Conservation (phyloP, 2,329 filamentous ascomycete genomes). For the Zymoseptoria crescenta region DNA sequence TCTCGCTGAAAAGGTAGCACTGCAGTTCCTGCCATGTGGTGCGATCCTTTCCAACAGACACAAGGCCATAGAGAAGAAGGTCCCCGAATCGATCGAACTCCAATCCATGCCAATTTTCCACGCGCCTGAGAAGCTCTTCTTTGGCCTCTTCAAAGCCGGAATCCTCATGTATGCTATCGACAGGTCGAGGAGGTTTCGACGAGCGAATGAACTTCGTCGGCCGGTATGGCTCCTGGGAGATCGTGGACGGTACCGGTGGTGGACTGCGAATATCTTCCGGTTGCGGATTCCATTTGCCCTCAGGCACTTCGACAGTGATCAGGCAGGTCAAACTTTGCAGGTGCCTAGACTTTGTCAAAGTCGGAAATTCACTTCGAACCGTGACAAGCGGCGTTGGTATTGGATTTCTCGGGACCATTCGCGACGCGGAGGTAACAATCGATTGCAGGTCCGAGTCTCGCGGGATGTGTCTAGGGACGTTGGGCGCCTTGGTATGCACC, state of each 20-base stretch:
- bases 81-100: constrained; percentile 92
- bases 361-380: constrained; percentile 93
- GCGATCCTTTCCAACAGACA: constrained; percentile 92
- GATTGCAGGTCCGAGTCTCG: constrained; percentile 95
- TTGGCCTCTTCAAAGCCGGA: constrained; percentile 70
- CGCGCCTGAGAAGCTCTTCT: constrained; percentile 73
- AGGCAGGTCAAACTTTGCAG: constrained; percentile 93
- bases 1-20: constrained; percentile 94
- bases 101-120: constrained; percentile 97
- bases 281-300: constrained; percentile 82
- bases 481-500: not conserved
- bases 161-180: constrained; percentile 56
- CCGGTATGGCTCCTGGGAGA: constrained; percentile 44
- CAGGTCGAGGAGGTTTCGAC: constrained; percentile 33
- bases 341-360: constrained; percentile 80
- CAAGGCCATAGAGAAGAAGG: constrained; percentile 76
- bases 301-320: constrained; percentile 86
- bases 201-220: constrained; percentile 46
- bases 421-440: constrained; percentile 71
- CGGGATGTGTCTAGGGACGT: constrained; percentile 44
- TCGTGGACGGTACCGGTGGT: constrained; percentile 40
- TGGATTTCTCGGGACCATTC: constrained; percentile 58
- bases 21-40: constrained; percentile 96
- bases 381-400: constrained; percentile 89
- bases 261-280: constrained; percentile 63